phyloP scores from a whole-genome alignment of 306 rosid genomes.

The Malus domestica region DNA sequence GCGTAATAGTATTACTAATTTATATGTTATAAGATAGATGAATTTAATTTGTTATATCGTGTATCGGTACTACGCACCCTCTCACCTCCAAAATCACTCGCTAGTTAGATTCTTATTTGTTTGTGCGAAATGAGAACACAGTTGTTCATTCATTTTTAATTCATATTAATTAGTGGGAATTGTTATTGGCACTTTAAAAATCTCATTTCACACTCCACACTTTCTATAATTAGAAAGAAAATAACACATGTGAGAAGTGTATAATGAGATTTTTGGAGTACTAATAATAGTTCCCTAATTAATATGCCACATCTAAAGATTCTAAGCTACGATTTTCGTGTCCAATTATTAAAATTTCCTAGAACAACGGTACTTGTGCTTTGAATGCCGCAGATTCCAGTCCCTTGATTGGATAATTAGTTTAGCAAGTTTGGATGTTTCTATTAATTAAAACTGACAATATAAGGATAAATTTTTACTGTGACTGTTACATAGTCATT shows the following conservation, averaged over 20 bases:
- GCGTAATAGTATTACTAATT: no score
- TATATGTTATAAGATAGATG: no score
- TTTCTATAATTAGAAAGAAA: no score
- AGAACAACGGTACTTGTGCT: background rate
- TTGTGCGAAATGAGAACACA: background rate
- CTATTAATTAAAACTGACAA: background rate
- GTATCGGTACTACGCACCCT: no score
- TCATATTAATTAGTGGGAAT: background rate
- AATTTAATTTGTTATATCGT: no score
- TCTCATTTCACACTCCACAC: no score
- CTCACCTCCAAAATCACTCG: no score
- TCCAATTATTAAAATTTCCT: background rate
- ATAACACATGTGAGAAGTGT: no score
- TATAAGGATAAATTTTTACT: background rate
- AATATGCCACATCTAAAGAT: background rate
- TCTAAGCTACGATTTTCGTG: background rate
- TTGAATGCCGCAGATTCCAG: background rate
- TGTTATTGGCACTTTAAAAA: no score
- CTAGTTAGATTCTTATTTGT: no score
- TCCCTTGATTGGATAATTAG: background rate
- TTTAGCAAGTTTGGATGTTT: background rate
- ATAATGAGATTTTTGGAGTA: no score
- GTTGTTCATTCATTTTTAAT: background rate
- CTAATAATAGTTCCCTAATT: no score
- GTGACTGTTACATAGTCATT: accelerated